Evolutionary conservation across 2,329 filamentous ascomycete genomes (phyloP), one percentile per base, ranked within the genome.

Genomic region (Nakataea oryzae): DNA sequence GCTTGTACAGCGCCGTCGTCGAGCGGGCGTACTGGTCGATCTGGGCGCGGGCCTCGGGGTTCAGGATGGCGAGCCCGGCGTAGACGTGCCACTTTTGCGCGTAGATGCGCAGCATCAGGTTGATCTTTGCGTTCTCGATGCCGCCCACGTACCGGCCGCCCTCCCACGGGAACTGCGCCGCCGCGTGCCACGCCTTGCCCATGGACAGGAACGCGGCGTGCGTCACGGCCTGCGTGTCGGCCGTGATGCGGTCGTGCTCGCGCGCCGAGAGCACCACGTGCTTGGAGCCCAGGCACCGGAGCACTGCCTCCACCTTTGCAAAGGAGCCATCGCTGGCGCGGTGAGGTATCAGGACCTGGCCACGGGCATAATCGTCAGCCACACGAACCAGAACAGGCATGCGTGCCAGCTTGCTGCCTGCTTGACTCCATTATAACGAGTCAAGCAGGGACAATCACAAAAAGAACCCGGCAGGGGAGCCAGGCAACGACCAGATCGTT

Each of bases 71-170:
- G 11, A 99, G 87, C 0, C 95, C 95, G 26, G 95, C 95, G 74
- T 99, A 99, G 63, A 99, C 95, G 78, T 99, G 96, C 96, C 96
- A 99, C 75, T 97, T 99, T 75, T 97, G 96, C 64, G 89, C 88
- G 78, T 97, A 99, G 77, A 99, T 97, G 69, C 95, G 92, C 67
- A 99, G 80, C 68, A 92, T 97, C 68, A 97, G 87, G 77, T 99
- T 99, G 79, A 97, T 96, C 78, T 99, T 99, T 69, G 97, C 93
- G 74, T 99, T 99, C 75, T 99, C 95, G 70, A 99, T 96, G 61
- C 95, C 96, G 63, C 95, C 95, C 4, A 97, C 86, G 75, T 97
- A 99, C 65, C 95, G 91, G n/a, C 87, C 86, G 58, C 93, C 86
- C 70, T 97, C 93, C 95, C 95, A 99, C 0, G 96, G 95, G 70